Evolutionary conservation across 83 land plant species (phyloP), one percentile per base, ranked within the genome.

Genomic region (Diphasiastrum complanatum): DNA sequence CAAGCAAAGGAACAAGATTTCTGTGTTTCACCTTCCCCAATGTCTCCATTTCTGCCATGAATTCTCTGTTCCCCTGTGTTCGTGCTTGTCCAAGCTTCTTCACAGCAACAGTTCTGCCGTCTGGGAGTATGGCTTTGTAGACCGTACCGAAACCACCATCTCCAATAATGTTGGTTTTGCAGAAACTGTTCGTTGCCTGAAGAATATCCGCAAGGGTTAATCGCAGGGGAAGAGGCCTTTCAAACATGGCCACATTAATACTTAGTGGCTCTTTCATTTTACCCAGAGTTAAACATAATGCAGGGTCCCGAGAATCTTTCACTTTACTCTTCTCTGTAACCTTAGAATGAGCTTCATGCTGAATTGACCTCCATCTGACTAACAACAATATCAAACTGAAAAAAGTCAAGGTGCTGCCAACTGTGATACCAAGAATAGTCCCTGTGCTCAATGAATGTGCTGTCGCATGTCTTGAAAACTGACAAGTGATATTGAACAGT

Each of bases 101-200:
- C 3, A 67, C 56, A 24, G 70, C 70, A 4, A 67, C 70, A n/a
- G 36, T 47, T 1, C 38, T 22, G 4, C 70, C 70, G 47, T 67
- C 63, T 12, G 26, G 23, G 3, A 67, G 66, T 19, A 45, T 23
- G 2, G 70, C 70, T 26, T 67, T 67, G 51, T 56, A 67, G 2
- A 67, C 70, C 5, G 62, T 55, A 5, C 70, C 70, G 32, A 67
- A 67, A 1, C 70, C 70, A 3, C 70, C 70, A 47, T 67, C 70
- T 20, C 70, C 70, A 26, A 67, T 57, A 25, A 67, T 67, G 28
- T 67, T 67, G 36, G 62, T 43, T 29, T 55, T 55, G 52, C 63
- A 45, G 51, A 56, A 67, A 35, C 33, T 56, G 51, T 67, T 67
- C 38, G 70, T 67, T n/a, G 70, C 70, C 12, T 30, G 52, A 20